Evolutionary conservation across 2,329 filamentous ascomycete species (phyloP), one percentile per base, ranked within the genome.

Genomic region (Byssochlamys sp.): DNA sequence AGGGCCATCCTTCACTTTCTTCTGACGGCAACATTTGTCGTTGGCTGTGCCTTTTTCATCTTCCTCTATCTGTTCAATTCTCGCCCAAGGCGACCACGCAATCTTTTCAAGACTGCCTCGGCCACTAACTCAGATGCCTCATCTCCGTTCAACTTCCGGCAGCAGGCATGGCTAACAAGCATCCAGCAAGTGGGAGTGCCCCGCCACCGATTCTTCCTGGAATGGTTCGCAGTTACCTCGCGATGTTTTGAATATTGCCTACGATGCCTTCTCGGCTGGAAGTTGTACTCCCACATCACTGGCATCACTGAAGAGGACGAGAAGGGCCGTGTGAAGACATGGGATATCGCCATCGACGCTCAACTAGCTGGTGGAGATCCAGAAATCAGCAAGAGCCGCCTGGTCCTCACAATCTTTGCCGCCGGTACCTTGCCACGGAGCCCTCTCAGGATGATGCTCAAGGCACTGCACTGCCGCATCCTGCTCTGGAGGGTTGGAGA

Each of bases 171-270:
- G 91, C 84, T 95, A 58, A 96, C 91, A 2, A 89, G 91, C 6
- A 87, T 96, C 59, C 91, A 96, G 73, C 92, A 88, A 3, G 89
- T 96, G 26, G 95, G 91, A 83, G 89, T 96, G 12, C 92, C 92
- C 10, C 84, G 87, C 24, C 90, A 95, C 71, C 89, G 87, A 63
- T 91, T 95, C 70, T 81, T 92, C 63, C 83, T 95, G 2, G 92
- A 96, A 71, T 87, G 89, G 57, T 85, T 89, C 14, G 91, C 91
- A 2, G 80, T 96, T 26, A 79, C 85, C 5, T 78, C 90, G 49
- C 94, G 96, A 77, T 89, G 86, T 56, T 73, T 88, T 57, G 95
- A 95, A 72, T 86, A 95, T 55, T 89, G 89, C 65, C 71, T 90
- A 55, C 84, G 90, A 52, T 91, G 90, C 63, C 71, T 89, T 0